Evolutionary conservation across 1,284 basidiomycete genomes (phyloP).

Genomic region (Calocybe gambosa): DNA sequence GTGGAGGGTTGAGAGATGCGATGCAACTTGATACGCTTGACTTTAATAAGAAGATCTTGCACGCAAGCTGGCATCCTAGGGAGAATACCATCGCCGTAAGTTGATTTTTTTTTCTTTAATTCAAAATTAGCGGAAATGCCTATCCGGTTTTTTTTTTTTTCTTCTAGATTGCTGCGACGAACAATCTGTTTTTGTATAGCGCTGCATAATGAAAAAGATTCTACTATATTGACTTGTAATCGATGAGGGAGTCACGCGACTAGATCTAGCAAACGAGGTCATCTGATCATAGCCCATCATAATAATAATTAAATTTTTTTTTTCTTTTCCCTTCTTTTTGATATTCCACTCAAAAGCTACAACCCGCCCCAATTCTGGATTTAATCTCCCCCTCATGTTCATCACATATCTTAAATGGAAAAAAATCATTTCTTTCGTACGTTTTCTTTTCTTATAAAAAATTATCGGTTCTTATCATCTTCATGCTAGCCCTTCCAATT

Average conservation of each 20-base stretch:
- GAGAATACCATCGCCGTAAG: constrained; percentile 96
- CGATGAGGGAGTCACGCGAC: neutral
- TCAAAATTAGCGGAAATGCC: no score
- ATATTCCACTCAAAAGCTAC: neutral
- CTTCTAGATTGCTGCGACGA: constrained; percentile 83
- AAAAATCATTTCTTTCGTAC: constrained; percentile 43
- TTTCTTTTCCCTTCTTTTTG: no score
- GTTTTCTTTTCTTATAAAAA: constrained; percentile 18
- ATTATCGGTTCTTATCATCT: constrained; percentile 2
- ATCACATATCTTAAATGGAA: constrained; percentile 38
- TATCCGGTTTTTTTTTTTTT: no score
- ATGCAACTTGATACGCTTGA: constrained; percentile 91
- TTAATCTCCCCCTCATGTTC: constrained; percentile 42
- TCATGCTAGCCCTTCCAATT: constrained; percentile 44
- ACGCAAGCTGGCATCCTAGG: constrained; percentile 95
- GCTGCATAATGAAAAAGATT: constrained; percentile 52
- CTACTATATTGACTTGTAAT: constrained; percentile 14
- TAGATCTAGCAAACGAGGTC: neutral
- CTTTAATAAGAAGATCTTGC: constrained; percentile 99
- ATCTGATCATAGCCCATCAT: neutral
- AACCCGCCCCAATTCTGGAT: constrained; percentile 40
- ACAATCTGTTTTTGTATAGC: constrained; percentile 88
- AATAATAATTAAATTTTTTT: neutral
- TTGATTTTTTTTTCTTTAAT: constrained; percentile 13
- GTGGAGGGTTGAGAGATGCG: constrained; percentile 69